phyloP scores from a whole-genome alignment of 345 rosid species.

The Lepidium didymum region DNA sequence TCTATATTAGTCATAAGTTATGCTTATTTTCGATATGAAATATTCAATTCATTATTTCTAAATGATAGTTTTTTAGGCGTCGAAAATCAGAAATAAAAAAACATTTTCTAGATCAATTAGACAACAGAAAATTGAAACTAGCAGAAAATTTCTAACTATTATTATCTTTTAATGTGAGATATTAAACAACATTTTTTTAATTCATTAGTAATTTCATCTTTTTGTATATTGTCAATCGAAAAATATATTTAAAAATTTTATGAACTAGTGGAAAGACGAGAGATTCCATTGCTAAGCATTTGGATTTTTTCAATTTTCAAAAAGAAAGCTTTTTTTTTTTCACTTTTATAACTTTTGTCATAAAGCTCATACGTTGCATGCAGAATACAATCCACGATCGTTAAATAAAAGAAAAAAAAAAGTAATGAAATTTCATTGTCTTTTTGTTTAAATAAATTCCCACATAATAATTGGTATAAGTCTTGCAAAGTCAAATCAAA shows the following conservation, averaged over 20 bases:
- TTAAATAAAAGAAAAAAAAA: neutral
- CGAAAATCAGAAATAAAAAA: too few relatives aligned
- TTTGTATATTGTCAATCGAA: neutral
- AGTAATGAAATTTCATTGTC: neutral
- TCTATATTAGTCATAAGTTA: too few relatives aligned
- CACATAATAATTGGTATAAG: neutral
- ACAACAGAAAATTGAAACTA: too few relatives aligned
- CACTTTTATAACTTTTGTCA: neutral
- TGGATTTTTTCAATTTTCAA: neutral
- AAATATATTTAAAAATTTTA: too few relatives aligned
- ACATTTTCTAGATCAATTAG: too few relatives aligned
- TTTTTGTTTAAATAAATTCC: neutral
- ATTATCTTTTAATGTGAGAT: too few relatives aligned
- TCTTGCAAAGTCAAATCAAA: slow-evolving; percentile 1
- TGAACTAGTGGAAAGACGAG: slow-evolving; percentile 7
- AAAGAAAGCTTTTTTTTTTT: slow-evolving; percentile 11
- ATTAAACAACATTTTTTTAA: too few relatives aligned
- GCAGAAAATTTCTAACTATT: too few relatives aligned
- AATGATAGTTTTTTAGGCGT: too few relatives aligned
- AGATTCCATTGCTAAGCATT: slow-evolving; percentile 14
- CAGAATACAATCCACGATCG: slow-evolving; percentile 3
- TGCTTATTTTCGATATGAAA: too few relatives aligned
- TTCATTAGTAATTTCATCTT: neutral
- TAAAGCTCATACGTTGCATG: slow-evolving; percentile 16
- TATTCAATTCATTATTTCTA: too few relatives aligned